A percentile compares a stretch with the other conserved stretches of the same genome.
phyloP scores from a whole-genome alignment of 495 filamentous ascomycete genomes.

The Aspergillus leporis region DNA sequence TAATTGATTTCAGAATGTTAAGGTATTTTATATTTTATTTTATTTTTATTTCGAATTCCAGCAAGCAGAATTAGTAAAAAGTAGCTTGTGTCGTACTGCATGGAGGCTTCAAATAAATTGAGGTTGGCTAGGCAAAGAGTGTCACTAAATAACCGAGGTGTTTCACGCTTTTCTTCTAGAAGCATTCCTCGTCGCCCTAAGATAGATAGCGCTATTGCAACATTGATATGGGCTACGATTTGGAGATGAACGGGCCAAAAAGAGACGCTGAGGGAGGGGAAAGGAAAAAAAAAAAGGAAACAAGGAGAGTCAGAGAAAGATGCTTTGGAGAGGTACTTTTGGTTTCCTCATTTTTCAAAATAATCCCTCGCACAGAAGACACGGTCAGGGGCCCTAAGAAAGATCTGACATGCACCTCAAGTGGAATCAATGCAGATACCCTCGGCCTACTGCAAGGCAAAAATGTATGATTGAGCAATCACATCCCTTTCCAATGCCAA shows the following conservation, averaged over 20 bases:
- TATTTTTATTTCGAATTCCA: background rate
- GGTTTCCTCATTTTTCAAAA: background rate
- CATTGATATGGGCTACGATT: background rate
- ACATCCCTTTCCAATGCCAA: slow-evolving; percentile 9
- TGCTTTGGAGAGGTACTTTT: background rate
- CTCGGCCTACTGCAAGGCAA: slow-evolving; percentile 17
- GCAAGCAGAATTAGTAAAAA: background rate
- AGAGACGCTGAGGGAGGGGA: background rate
- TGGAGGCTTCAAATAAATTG: slow-evolving; percentile 1
- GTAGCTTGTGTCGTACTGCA: background rate
- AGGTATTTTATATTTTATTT: background rate
- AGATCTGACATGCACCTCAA: slow-evolving; percentile 16
- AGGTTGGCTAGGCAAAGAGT: background rate
- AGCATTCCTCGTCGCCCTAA: background rate
- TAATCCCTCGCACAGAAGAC: background rate
- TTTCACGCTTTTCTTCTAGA: background rate
- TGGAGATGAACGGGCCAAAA: background rate
- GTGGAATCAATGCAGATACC: slow-evolving; percentile 17
- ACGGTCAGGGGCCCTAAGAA: background rate
- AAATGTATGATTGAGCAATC: slow-evolving; percentile 12
- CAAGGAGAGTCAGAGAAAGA: background rate
- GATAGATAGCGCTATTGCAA: background rate
- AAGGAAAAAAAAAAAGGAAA: background rate
- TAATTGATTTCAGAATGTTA: background rate
- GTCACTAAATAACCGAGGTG: background rate